Base-by-base conservation (phyloP, 192 early-diverging fungal genomes). In the Blastocladiella britannica region DNA sequence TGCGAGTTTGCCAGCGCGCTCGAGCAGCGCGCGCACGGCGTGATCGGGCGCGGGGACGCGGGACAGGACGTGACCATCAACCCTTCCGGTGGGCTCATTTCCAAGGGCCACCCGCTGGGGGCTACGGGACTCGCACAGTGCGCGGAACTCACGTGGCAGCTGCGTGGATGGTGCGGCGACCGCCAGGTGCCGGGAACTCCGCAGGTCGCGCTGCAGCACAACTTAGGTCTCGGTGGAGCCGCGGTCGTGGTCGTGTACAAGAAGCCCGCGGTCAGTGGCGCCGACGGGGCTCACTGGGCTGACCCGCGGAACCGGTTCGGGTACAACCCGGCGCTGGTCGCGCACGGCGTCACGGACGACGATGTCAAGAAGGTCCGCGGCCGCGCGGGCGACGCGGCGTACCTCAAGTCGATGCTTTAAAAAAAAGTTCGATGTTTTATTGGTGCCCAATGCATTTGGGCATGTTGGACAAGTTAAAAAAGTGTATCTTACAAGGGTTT, bases 61-160 rank as follows among this genome's bases (percentile, higher is more conserved):
- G 37, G 37, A 20, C 12, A 9, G 15, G 67, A 81, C 65, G 68
- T 71, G 54, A 69, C 77, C 0, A 67, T 85, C 59, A 85, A 85
- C 68, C 80, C 83, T 26, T 78, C 75, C 0, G 83, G 83, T 47
- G 83, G 83, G 23, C 65, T 85, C 59, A 81, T 82, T 56, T 82
- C 80, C 57, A 85, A 85, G 69, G 83, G 83, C 23, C 82, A 85
- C 66, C 83, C 83, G 54, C 62, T 85, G 12, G 82, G 83, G 25
- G 83, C 83, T 28, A 86, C 83, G 56, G 83, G 83, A 51, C 61
- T 86, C 51, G 83, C 83, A 24, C 83, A 86, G 70, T 84, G 82
- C 71, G 60, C 72, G 28, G 83, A 72, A 59, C 62, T 72, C 25
- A 62, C 65, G 2, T 81, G 79, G 79, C 79, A 81, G 62, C 53